Base-by-base conservation (phyloP, 176 grass and related monocot genomes). In the Saccharum officinarum region DNA sequence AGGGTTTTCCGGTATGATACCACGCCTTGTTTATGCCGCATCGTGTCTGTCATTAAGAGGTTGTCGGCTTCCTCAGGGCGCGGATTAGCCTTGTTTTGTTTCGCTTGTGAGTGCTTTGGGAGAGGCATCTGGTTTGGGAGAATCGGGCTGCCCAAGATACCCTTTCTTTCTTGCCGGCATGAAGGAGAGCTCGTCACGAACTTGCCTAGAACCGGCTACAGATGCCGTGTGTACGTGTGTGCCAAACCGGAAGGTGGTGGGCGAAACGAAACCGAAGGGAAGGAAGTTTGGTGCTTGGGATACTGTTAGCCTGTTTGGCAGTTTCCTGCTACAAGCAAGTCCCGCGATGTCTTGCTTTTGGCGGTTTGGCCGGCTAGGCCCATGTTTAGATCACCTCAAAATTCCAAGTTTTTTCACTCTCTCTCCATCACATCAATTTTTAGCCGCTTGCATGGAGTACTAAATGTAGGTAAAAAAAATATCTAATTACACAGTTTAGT, bases 21-120 rank as follows among this genome's bases (percentile, higher is more conserved):
- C 39, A 15, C 6, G 4, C 26, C 39, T 71, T 86, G 75, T 86
- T 71, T 86, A 79, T 70, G 84, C 12, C 30, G 38, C 52, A 6
- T 69, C 36, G 74, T 78, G 66, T 71, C 11, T 20, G 67, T 61
- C 84, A 86, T 79, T 86, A 86, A 79, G 75, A 86, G 52, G 14
- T 49, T 62, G 65, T 62, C 75, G 66, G 75, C 31, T 71, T 55
- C n/a, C 69, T 78, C 41, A 78, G 36, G 31, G 42, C 62, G 23
- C 10, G 52, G 61, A 76, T 77, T 85, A 60, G 16, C 49, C 25
- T 70, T 85, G 62, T 77, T 39, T 57, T 50, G 62, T 78, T 78
- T 78, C 66, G 75, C 47, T 78, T 70, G 62, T 70, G 83, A 20
- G 26, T 78, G 65, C 83, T 44, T 7, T 4, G 41, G 28, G 37